phyloP scores from a whole-genome alignment of 306 rosid genomes.

The Vigna reflexopilosa region DNA sequence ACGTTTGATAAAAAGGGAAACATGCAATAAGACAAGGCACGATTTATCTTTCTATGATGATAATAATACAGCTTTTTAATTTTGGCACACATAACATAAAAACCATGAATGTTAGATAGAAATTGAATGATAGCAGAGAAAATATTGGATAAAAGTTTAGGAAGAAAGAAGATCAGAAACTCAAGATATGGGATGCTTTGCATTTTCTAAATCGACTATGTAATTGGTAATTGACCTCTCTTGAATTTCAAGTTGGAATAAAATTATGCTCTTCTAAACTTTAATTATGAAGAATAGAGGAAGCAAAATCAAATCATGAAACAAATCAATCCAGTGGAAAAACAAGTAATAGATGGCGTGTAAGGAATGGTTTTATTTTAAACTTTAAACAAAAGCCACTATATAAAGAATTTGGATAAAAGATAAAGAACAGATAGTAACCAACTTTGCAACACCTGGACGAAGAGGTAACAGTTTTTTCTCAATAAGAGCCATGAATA shows the following conservation, averaged over 20 bases:
- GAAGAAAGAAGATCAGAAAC: slow-evolving; percentile 13
- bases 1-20: slow-evolving; percentile 43
- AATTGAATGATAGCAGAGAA: not conserved
- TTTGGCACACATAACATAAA: not conserved
- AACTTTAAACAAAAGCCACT: not conserved
- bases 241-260: slow-evolving; percentile 19
- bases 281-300: not conserved
- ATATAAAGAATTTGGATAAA: not conserved
- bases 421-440: slow-evolving; percentile 55
- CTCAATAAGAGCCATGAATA: slow-evolving; percentile 94
- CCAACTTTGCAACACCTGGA: slow-evolving; percentile 97
- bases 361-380: slow-evolving; percentile 15
- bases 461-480: slow-evolving; percentile 93
- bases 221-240: slow-evolving; percentile 9
- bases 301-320: slow-evolving; percentile 7
- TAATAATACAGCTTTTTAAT: slow-evolving; percentile 7
- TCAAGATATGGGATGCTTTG: slow-evolving; percentile 2
- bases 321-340: slow-evolving; percentile 10
- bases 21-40: slow-evolving; percentile 37
- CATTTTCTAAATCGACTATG: slow-evolving; percentile 9
- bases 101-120: not conserved
- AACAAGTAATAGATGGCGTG: not conserved
- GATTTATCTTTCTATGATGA: slow-evolving; percentile 3
- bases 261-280: not conserved
- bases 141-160: not conserved